Evolutionary conservation across 2,329 filamentous ascomycete species (phyloP).

Genomic region (Aspergillus neotritici): DNA sequence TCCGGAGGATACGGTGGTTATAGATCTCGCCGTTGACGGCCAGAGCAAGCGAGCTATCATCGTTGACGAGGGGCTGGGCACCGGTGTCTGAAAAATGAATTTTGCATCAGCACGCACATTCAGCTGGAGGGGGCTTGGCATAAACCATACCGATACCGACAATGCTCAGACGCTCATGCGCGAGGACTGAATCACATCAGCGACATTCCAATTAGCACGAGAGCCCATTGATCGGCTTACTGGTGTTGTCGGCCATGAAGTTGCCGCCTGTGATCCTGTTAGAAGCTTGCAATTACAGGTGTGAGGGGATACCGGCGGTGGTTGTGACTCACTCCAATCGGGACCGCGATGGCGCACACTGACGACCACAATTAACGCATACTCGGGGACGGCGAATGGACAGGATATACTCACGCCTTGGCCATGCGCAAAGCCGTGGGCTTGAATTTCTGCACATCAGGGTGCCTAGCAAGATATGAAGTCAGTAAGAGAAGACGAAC

Average conservation of each 20-base stretch:
- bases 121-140: slow-evolving; percentile 5
- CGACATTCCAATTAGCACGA: slow-evolving; percentile 1
- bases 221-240: slow-evolving; percentile 48
- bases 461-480: slow-evolving; percentile 53
- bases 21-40: slow-evolving; percentile 99
- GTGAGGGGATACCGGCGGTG: slow-evolving; percentile 7
- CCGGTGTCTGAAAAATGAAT: slow-evolving; percentile 64
- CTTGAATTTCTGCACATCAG: slow-evolving; percentile 95
- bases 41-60: slow-evolving; percentile 79
- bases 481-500: slow-evolving; percentile 14
- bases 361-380: slow-evolving; percentile 33
- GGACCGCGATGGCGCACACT: slow-evolving; percentile 93
- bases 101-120: slow-evolving; percentile 12
- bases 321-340: slow-evolving; percentile 80
- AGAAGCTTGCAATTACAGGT: slow-evolving; percentile 15
- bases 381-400: slow-evolving; percentile 1
- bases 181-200: slow-evolving; percentile 61
- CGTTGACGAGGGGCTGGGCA: slow-evolving; percentile 90
- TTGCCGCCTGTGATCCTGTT: slow-evolving; percentile 63
- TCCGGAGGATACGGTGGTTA: slow-evolving; percentile 94
- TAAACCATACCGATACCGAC: slow-evolving; percentile 76
- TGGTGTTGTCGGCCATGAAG: slow-evolving; percentile 83
- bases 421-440: slow-evolving; percentile 86
- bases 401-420: slow-evolving; percentile 68
- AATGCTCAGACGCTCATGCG: slow-evolving; percentile 95